Evolutionary conservation across 2,329 filamentous ascomycete species (phyloP), one percentile per base, ranked within the genome.

Genomic region (Phialophora macrospora): DNA sequence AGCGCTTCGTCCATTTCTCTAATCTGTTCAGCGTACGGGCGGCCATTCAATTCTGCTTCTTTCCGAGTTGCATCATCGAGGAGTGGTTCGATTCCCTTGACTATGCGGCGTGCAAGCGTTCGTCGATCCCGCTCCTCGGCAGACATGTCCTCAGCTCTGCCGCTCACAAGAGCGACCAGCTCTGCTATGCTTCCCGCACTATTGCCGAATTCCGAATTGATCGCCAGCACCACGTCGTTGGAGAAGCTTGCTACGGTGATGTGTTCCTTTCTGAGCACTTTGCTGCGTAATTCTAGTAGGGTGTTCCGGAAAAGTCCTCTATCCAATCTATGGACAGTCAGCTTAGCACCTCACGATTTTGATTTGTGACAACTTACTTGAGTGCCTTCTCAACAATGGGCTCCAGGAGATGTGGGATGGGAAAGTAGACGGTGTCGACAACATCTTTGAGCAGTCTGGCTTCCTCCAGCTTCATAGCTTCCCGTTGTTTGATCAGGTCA

Each of bases 391-490:
- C 89, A 57, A 97, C 82, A 30, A 95, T 89, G 3, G 91, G 90
- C 74, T 84, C 85, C 24, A 99, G 84, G 58, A 96, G 80, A 72
- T 88, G 88, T 63, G 89, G 85, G 14, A 97, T 87, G 0, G 95
- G 95, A 71, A 98, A 97, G 79, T 98, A 99, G 72, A 96, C 90
- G 41, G 87, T 90, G 75, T 98, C 90, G 32, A 98, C 86, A 73
- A 97, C 89, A 66, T 89, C 87, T 71, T 87, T 87, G 72, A 98
- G 86, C 57, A 93, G 82, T 74, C 91, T 87, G 14, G 88, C 88
- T 63, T 91, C 89, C 66, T 92, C 87, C 24, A 96, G 81, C 77
- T 96, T 96, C 70, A 88, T 80, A 55, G 83, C 82, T 77, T 98
- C 95, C 59, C 93, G 87, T 75, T 89, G 82, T 70, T 91, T 91